Conservation (phyloP, 2,329 filamentous ascomycete species). For the Bimuria novae-zelandiae region DNA sequence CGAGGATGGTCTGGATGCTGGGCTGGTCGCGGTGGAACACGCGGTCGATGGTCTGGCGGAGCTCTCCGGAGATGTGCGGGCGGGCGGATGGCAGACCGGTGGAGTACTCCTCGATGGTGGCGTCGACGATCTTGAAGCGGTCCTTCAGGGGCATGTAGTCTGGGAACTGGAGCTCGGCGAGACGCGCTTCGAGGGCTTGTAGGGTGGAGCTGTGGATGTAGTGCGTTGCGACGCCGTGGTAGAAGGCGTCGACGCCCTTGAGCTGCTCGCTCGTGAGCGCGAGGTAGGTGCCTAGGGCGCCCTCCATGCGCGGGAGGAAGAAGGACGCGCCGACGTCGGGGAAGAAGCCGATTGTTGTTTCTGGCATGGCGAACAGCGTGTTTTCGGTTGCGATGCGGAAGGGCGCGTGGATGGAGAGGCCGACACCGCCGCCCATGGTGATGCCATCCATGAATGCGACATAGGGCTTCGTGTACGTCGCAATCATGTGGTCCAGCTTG, state of each 20-base stretch:
- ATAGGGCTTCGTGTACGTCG: slow-evolving; percentile 91
- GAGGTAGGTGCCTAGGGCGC: slow-evolving; percentile 85
- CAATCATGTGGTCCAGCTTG: slow-evolving; percentile 91
- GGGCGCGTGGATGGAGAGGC: slow-evolving; percentile 90
- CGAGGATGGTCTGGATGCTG: slow-evolving; percentile 71
- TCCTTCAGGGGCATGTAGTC: slow-evolving; percentile 70
- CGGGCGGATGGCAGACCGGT: slow-evolving; percentile 74
- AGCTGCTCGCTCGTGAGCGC: slow-evolving; percentile 87
- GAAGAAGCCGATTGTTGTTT: slow-evolving; percentile 98
- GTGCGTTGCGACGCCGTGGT: slow-evolving; percentile 90
- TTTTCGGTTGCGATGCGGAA: slow-evolving; percentile 96
- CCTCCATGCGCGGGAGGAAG: slow-evolving; percentile 89
- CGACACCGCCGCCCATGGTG: slow-evolving; percentile 97
- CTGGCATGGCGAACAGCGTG: slow-evolving; percentile 96
- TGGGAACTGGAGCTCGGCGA: slow-evolving; percentile 86
- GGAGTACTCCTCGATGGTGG: slow-evolving; percentile 88
- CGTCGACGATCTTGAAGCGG: slow-evolving; percentile 75
- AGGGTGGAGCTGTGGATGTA: slow-evolving; percentile 92
- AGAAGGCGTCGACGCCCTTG: slow-evolving; percentile 83
- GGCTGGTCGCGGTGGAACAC: slow-evolving; percentile 57
- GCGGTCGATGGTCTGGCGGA: slow-evolving; percentile 82
- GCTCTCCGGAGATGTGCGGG: slow-evolving; percentile 63
- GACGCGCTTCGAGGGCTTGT: slow-evolving; percentile 77
- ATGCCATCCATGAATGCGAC: slow-evolving; percentile 96
- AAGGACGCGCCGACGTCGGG: slow-evolving; percentile 96